Percentiles rank a stretch among this genome's conserved stretches.
These are phyloP conservation scores for Pleurotus giganteus DNA, from an alignment of 768 basidiomycete species.

Conservation along the genomic window DNA sequence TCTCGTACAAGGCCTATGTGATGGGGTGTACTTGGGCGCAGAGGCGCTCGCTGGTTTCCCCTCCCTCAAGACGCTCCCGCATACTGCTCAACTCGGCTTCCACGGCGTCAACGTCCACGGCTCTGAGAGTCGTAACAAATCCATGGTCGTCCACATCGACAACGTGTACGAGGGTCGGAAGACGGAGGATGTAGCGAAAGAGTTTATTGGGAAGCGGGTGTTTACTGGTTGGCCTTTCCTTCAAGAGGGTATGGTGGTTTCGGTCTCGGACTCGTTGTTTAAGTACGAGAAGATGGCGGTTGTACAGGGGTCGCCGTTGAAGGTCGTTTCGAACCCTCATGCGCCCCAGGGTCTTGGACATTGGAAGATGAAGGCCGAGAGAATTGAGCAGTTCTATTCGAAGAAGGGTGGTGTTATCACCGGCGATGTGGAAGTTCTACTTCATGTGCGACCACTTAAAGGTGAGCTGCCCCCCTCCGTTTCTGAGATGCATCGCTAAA, in stretches of 20 bases:
- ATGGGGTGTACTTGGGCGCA: conserved; percentile 84
- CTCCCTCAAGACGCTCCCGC: conserved; percentile 85
- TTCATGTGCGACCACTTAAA: conserved; percentile 91
- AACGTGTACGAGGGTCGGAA: conserved; percentile 69
- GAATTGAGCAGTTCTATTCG: conserved; percentile 81
- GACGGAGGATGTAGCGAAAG: conserved; percentile 68
- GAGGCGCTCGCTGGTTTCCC: conserved; percentile 95
- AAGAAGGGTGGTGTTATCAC: conserved; percentile 88
- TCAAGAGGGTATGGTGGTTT: conserved; percentile 85
- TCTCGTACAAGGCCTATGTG: conserved; percentile 81
- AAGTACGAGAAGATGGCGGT: conserved; percentile 74
- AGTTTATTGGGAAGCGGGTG: conserved; percentile 72
- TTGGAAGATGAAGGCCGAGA: conserved; percentile 82
- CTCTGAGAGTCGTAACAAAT: conserved; percentile 86
- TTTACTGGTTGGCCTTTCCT: conserved; percentile 95
- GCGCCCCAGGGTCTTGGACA: conserved; percentile 58
- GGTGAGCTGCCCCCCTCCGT: conserved; percentile 42
- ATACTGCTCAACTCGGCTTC: conserved; percentile 70
- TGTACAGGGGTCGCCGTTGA: conserved; percentile 46
- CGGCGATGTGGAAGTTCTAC: conserved; percentile 72
- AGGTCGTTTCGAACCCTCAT: conserved; percentile 74
- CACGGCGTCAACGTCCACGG: conserved; percentile 96
- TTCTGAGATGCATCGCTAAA: conserved; percentile 1
- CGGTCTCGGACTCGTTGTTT: conserved; percentile 84
- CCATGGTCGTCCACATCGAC: conserved; percentile 85